Percentiles rank a stretch among this genome's conserved stretches.
Conservation (phyloP, 2,329 filamentous ascomycete genomes). For the Pestalotiopsis sp. region DNA sequence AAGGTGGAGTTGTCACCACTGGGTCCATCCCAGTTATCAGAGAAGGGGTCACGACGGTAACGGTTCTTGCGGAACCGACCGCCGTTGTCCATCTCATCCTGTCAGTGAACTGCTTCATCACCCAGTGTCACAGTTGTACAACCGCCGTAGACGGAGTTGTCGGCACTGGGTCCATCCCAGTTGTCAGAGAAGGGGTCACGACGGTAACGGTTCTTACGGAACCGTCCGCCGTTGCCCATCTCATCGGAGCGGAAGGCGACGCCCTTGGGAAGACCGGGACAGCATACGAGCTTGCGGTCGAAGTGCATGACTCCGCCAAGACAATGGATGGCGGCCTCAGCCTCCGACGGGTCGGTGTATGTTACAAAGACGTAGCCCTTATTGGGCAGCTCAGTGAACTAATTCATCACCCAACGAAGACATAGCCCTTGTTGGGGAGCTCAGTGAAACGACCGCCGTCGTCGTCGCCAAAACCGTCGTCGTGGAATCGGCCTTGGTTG, state of each 20-base stretch:
- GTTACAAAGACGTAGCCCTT: slow-evolving; percentile 13
- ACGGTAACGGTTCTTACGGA: not conserved
- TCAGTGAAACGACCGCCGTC: not conserved
- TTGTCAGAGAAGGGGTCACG: not conserved
- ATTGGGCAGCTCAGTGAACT: not conserved
- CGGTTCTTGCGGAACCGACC: not conserved
- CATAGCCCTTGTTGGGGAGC: no score
- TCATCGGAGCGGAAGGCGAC: not conserved
- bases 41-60: not conserved
- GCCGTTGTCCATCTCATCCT: not conserved
- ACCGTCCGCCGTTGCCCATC: not conserved
- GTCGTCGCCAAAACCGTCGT: not conserved
- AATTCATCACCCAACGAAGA: no score
- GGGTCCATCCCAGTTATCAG: not conserved
- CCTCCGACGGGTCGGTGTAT: not conserved
- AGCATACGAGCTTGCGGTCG: slow-evolving; percentile 7
- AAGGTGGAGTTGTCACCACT: not conserved
- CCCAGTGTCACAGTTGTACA: no score
- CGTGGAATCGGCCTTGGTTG: no score
- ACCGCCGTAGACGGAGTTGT: not conserved
- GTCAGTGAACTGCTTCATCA: no score
- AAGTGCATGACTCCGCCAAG: not conserved
- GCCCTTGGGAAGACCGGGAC: slow-evolving; percentile 10
- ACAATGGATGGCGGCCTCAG: not conserved
- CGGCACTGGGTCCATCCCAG: not conserved